Evolutionary conservation across 192 early-diverging fungal genomes (phyloP), one percentile per base, ranked within the genome.

Genomic region (Hyaloraphidium curvatum): DNA sequence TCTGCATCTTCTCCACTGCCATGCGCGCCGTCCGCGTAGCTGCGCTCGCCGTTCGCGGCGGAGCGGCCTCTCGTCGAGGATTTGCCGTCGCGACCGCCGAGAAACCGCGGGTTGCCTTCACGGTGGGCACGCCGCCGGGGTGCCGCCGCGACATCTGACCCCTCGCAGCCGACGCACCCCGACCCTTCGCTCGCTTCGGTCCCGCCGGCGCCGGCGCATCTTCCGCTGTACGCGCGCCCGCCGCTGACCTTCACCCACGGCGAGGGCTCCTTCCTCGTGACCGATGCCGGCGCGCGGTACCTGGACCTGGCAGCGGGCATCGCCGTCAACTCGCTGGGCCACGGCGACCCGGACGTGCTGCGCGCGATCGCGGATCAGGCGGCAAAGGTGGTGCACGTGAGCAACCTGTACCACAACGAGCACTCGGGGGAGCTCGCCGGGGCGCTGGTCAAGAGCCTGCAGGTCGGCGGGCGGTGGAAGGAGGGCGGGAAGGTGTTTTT

Each of bases 221-320:
- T 61, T 19, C 28, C 31, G n/a, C 63, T 76, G 22, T 76, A 76
- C 54, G 64, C 57, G 14, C 63, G 65, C 27, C 72, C 74, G 9
- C 25, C 51, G 28, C 35, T 65, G 54, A 58, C 64, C 37, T 65
- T 98, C 40, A 77, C 78, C 4, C 81, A 84, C 53, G 94, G 91
- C 37, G 71, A 85, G 64, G 88, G 89, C 2, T 70, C 67, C 62
- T 75, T 77, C 19, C 63, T 98, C 13, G 87, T 81, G 56, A 91
- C 94, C 59, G 67, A 73, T 0, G 65, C 63, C 19, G 75, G 80
- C 53, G 78, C 84, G 11, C 64, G 73, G 53, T 98, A 82, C 61
- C 69, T 98, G 9, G 94, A 98, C 63, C 84, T 98, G 51, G 81
- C 78, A 0, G 84, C 91, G 0, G 94, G 94, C 16, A 98, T 98